Evolutionary conservation across 164 flowering plant species (phyloP).

Genomic region (Euptelea pleiosperma): DNA sequence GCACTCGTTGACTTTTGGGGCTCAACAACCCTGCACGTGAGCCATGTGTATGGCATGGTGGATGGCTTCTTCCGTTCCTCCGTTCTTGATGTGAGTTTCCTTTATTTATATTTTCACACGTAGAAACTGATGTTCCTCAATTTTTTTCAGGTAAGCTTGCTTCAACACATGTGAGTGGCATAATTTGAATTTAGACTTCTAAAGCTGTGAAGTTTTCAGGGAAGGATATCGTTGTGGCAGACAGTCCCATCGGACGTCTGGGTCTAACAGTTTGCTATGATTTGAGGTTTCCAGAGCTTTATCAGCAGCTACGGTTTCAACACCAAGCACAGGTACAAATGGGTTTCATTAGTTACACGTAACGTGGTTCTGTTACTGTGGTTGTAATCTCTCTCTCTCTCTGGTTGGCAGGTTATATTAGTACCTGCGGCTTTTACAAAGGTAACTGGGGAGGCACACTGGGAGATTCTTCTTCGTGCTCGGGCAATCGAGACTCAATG

Average conservation of each 20-base stretch:
- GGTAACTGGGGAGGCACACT: conserved; percentile 87
- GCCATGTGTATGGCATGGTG: neutral
- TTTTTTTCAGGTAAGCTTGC: neutral
- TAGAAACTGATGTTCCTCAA: neutral
- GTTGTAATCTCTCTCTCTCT: neutral
- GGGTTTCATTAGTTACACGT: neutral
- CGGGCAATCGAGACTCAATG: conserved; percentile 97
- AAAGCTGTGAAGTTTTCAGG: conserved; percentile 39
- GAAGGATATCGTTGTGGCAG: conserved; percentile 57
- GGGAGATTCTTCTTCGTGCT: conserved; percentile 96
- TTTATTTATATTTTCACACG: too few relatives aligned
- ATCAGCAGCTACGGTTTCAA: conserved; percentile 74
- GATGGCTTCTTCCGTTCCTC: neutral
- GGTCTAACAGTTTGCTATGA: conserved; percentile 94
- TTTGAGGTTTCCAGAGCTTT: conserved; percentile 90
- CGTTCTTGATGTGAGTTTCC: too few relatives aligned
- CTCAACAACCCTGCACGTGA: neutral
- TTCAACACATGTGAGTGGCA: neutral
- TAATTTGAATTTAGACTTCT: neutral
- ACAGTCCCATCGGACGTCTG: conserved; percentile 82
- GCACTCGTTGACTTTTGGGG: neutral
- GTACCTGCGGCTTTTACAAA: conserved; percentile 90
- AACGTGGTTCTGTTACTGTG: neutral
- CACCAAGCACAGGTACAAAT: conserved; percentile 66
- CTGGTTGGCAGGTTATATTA: conserved; percentile 55